Evolutionary conservation across 768 basidiomycete species (phyloP).

Genomic region (Boletus huronensis): DNA sequence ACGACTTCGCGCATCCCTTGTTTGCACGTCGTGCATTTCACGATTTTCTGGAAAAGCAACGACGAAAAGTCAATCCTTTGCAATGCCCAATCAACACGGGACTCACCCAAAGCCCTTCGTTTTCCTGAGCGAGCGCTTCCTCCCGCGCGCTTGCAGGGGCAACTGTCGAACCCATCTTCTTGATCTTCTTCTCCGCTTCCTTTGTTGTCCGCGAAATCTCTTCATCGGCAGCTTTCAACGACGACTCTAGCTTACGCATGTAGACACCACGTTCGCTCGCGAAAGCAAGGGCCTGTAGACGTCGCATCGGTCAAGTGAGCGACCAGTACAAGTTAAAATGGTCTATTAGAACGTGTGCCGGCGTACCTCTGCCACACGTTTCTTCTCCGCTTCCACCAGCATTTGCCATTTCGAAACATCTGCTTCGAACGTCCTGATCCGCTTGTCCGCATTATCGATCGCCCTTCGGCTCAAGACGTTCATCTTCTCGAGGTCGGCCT

Average conservation of each 20-base stretch:
- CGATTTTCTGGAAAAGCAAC: conserved; percentile 50
- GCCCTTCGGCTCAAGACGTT: conserved; percentile 32
- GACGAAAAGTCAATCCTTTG: not conserved
- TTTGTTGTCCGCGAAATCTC: conserved; percentile 44
- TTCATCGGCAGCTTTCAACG: conserved; percentile 39
- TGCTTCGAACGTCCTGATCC: conserved; percentile 28
- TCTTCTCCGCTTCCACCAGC: conserved; percentile 38
- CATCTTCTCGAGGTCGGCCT: conserved; percentile 48
- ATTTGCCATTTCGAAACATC: conserved; percentile 34
- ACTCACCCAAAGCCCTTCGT: conserved; percentile 59
- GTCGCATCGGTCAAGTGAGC: not conserved
- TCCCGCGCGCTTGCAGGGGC: conserved; percentile 31
- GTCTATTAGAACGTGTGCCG: not conserved
- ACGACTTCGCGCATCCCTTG: conserved; percentile 73
- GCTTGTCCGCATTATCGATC: conserved; percentile 26
- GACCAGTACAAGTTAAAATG: not conserved
- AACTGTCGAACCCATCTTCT: conserved; percentile 35
- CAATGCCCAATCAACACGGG: not conserved
- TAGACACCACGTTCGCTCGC: conserved; percentile 32
- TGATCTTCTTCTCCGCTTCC: conserved; percentile 53
- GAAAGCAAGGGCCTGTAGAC: conserved; percentile 25
- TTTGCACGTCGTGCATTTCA: conserved; percentile 88
- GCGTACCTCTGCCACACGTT: conserved; percentile 39
- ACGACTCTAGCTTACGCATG: conserved; percentile 21
- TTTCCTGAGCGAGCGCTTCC: conserved; percentile 43